Conservation (phyloP, 2,329 filamentous ascomycete genomes). For the Cordyceps cicadae region DNA sequence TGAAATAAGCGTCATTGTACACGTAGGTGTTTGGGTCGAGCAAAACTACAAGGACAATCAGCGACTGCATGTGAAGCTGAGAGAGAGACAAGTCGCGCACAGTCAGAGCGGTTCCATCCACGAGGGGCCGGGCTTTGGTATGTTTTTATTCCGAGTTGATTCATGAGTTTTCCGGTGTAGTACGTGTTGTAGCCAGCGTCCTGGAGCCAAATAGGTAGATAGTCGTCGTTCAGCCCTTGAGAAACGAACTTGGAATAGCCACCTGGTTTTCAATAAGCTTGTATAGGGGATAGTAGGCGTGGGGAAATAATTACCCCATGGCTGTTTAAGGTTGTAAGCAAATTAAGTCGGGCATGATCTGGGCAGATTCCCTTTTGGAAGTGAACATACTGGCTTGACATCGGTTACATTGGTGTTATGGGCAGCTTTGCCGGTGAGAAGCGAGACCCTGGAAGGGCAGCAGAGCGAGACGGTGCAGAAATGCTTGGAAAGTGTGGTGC, state of each 20-base stretch:
- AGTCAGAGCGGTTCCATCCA: constrained; percentile 47
- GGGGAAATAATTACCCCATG: neutral
- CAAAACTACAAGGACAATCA: constrained; percentile 32
- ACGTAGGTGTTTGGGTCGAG: constrained; percentile 60
- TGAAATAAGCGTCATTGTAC: constrained; percentile 56
- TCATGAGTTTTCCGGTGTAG: constrained; percentile 49
- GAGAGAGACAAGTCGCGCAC: constrained; percentile 6
- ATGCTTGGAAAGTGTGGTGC: constrained; percentile 51
- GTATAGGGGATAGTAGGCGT: neutral
- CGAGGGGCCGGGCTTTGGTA: constrained; percentile 42
- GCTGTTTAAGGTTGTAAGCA: constrained; percentile 16
- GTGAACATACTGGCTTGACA: constrained; percentile 23
- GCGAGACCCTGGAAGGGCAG: constrained; percentile 54
- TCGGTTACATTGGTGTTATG: constrained; percentile 58
- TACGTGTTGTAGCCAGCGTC: constrained; percentile 43
- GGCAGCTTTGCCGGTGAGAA: constrained; percentile 50
- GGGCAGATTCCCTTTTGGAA: constrained; percentile 39
- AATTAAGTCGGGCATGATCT: neutral
- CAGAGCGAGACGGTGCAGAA: constrained; percentile 58
- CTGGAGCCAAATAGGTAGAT: constrained; percentile 44
- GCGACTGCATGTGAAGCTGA: neutral
- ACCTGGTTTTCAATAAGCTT: constrained; percentile 12
- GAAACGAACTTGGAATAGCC: constrained; percentile 42
- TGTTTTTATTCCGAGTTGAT: constrained; percentile 39
- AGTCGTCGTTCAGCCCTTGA: constrained; percentile 41